Evolutionary conservation across 257 asterid genomes (phyloP), one percentile per base, ranked within the genome.

Genomic region (Galeopsis tetrahit): DNA sequence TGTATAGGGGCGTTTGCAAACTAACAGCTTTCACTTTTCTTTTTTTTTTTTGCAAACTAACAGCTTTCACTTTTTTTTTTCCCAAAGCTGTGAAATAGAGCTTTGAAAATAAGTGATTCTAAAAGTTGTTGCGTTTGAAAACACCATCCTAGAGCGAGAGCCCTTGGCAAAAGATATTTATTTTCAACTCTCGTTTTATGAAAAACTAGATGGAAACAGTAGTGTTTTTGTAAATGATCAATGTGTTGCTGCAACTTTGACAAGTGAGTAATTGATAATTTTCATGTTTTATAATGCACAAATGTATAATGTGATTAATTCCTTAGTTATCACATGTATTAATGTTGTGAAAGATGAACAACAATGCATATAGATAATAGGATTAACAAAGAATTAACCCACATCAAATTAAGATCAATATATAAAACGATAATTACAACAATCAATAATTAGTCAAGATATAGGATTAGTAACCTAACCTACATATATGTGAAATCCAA

Each of bases 141-240:
- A n/a, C n/a, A n/a, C n/a, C 87, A 53, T 73, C 63, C 57, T 87
- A 82, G 78, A 52, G 51, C 56, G 31, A 76, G 68, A 31, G 73
- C 79, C 39, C 17, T 87, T 13, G 96, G 96, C 32, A 84, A 82
- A 74, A 78, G 89, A 79, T 78, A 85, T 52, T 79, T 65, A 79
- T 81, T 79, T 79, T 81, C 85, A 42, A 73, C 90, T 17, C 13
- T 87, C 15, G 81, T 75, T 55, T 35, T 82, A 66, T 81, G 83
- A 81, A 28, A 34, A 15, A 1, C 59, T 46, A n/a, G n/a, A n/a
- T n/a, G 53, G 7, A 46, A 3, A 57, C 40, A 8, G 1, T 57
- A 57, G 38, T 57, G 9, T 32, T 10, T 9, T 5, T 57, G 39
- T 57, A 56, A 8, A 2, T 56, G 38, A 21, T 51, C 9, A 10